Base-by-base conservation (phyloP, 2,329 filamentous ascomycete genomes). In the Hirsutella minnesotensis region DNA sequence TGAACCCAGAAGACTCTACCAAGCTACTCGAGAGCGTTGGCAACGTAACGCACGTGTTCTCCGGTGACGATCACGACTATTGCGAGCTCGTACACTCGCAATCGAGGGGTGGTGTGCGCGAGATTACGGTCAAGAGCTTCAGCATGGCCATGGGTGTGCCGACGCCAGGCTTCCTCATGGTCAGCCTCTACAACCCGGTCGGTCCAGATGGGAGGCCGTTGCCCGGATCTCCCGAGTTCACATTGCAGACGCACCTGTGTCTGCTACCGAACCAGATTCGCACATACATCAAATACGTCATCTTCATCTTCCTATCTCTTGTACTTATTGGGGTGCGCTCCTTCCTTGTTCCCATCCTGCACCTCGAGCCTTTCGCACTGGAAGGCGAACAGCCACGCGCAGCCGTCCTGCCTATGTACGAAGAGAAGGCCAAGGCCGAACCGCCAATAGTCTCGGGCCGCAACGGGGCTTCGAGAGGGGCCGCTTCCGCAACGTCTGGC, bases 21-120 rank as follows among this genome's bases (percentile, higher is more conserved):
- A 79, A 81, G 41, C 68, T 98, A 31, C 68, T 95, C 35, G 73
- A 81, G 46, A 85, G 81, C 49, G 71, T 95, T 29, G 88, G 87
- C 29, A 86, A 92, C 47, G 77, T 96, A 12, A 72, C 78, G 3
- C 83, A 92, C 50, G 83, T 89, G 36, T 98, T 96, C 57, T 95
- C 88, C 0, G 92, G 92, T 10, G 92, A 98, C 54, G 92, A 98
- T 57, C 92, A 98, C 65, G 92, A 98, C 65, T 95, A 96, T 65
- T 98, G 92, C 64, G 89, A 95, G 55, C 67, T 96, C 7, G 72
- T 81, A 1, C 92, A 98, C 61, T 77, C 79, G 3, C 72, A 77
- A 16, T 77, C 81, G 46, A 79, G 79, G 48, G 73, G 72, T 29
- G 75, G 72, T 21, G 76, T 82, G 27, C 71, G 69, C 39, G 92